Conservation (phyloP, 306 rosid genomes). For the Heteromeles arbutifolia region DNA sequence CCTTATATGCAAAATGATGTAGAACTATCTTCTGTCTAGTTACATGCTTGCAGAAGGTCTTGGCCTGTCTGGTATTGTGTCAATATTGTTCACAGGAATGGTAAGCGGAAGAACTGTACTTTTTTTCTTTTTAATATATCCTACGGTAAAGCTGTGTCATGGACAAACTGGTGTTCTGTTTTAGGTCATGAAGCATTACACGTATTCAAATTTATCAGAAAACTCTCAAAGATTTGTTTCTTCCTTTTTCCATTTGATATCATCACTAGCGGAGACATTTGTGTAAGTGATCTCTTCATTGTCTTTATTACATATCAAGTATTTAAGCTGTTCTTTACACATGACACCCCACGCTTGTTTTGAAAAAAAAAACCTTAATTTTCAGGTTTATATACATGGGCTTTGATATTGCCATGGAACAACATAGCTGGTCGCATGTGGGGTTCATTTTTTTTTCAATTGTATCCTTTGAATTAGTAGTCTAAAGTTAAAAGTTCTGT, state of each 20-base stretch:
- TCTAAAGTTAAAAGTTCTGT: conserved; percentile 5
- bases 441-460: conserved; percentile 97
- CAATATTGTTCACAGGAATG: conserved; percentile 93
- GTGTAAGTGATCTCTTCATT: conserved; percentile 52
- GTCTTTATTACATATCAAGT: conserved; percentile 8
- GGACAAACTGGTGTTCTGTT: conserved; percentile 18
- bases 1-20: conserved; percentile 14
- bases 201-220: conserved; percentile 83
- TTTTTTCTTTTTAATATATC: conserved; percentile 1
- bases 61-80: conserved; percentile 93
- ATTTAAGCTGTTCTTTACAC: conserved; percentile 10
- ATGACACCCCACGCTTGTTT: conserved; percentile 4
- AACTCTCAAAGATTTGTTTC: conserved; percentile 87
- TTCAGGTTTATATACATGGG: conserved; percentile 99
- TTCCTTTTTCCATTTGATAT: conserved; percentile 88
- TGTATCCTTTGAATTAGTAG: conserved; percentile 59
- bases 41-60: conserved; percentile 99
- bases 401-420: conserved; percentile 96
- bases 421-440: conserved; percentile 98
- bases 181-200: conserved; percentile 98
- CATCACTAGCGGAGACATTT: conserved; percentile 96
- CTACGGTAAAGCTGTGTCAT: conserved; percentile 11
- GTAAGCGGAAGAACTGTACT: conserved; percentile 43
- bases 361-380: conserved; percentile 7
- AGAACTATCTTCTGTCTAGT: conserved; percentile 31